These are phyloP conservation scores for Fragaria ananassa DNA, from an alignment of 306 rosid species.

Conservation along the genomic window DNA sequence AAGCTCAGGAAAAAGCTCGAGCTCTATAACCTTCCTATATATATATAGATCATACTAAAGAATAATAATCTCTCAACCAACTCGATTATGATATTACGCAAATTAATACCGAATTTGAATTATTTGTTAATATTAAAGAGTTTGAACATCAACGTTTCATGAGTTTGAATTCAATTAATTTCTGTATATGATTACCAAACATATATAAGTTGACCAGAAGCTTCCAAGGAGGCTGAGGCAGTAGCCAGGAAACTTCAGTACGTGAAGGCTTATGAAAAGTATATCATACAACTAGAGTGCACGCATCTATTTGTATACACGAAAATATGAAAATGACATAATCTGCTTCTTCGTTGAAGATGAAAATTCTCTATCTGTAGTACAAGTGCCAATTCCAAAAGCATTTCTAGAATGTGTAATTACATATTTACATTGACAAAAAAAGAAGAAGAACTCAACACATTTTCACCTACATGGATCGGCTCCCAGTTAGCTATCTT, in stretches of 20 bases:
- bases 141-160: neutral
- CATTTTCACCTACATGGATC: neutral
- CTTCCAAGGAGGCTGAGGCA: constrained; percentile 6
- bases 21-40: too few relatives aligned
- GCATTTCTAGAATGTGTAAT: neutral
- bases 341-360: neutral
- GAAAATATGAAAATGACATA: neutral
- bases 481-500: neutral
- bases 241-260: neutral
- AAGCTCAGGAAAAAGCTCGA: too few relatives aligned
- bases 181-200: neutral
- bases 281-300: neutral
- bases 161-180: neutral
- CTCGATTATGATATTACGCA: neutral
- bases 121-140: neutral
- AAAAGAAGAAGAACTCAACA: neutral
- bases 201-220: neutral
- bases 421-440: neutral
- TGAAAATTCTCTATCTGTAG: neutral
- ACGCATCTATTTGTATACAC: neutral
- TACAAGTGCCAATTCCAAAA: neutral
- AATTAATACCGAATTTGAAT: neutral
- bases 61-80: neutral
- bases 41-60: neutral
- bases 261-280: neutral